Base-by-base conservation (phyloP, 2,329 filamentous ascomycete species). In the Leptographium lundbergii region DNA sequence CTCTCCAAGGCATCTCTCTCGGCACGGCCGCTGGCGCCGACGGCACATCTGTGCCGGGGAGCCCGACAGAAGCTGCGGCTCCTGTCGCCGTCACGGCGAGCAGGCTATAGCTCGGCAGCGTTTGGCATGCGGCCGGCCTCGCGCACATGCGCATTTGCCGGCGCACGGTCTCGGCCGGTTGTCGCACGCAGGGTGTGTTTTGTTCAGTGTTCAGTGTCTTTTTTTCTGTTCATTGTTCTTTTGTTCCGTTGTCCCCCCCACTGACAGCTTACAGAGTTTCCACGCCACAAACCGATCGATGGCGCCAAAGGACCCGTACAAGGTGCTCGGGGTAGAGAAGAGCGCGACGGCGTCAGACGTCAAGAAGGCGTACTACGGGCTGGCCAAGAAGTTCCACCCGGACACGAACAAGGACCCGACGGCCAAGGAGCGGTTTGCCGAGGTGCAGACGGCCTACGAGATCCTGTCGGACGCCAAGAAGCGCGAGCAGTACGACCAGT, bases 331-430 rank as follows among this genome's bases (percentile, higher is more conserved):
- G 17, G 89, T 99, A 34, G 78, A 78, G 67, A 95, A 92, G 71
- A 80, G 74, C 62, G 89, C 94, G n/a, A 85, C 89, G 1, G 76
- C 90, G 3, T 77, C 84, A 61, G 92, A 97, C 42, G 97, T 99
- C 71, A 99, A 99, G 72, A 97, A 96, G 72, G 91, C 94, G 3
- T 99, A 99, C 77, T 99, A 99, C 70, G 89, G 91, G 56, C 78
- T 97, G 61, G 94, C 94, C 24, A 99, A 99, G 74, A 99, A 97
- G 69, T 99, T 84, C 70, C 94, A 99, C 68, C 94, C 94, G 10
- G 94, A 99, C 71, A 97, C 94, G 42, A 99, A 97, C 78, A 97
- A 97, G 72, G 94, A 97, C 66, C 72, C 89, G 3, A 81, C 77
- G n/a, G 91, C 94, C 42, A 97, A 97, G 71, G 94, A 97, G 67